Conservation (phyloP, 495 filamentous ascomycete species). For the Hypoxylon lienhwacheense region DNA sequence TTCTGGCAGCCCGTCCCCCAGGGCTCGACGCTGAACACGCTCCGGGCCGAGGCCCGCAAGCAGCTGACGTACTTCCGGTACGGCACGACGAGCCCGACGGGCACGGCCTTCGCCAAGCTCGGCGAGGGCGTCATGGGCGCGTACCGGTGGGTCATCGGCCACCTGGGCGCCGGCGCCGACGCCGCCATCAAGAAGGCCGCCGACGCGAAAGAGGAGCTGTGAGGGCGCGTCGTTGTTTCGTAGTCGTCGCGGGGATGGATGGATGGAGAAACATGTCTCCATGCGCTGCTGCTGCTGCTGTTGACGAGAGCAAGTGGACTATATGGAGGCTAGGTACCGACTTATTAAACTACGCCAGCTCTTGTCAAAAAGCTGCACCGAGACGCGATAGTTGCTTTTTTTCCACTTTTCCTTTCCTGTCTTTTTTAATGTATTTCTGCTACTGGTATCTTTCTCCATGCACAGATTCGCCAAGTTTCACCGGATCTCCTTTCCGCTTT, state of each 20-base stretch:
- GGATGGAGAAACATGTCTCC: not conserved
- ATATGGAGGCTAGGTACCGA: too few relatives aligned
- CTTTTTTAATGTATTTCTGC: not conserved
- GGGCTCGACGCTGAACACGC: constrained; percentile 61
- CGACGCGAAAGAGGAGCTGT: constrained; percentile 45
- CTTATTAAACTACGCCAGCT: too few relatives aligned
- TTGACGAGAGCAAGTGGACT: too few relatives aligned
- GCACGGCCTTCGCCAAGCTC: constrained; percentile 66
- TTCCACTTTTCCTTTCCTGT: not conserved
- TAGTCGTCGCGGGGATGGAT: too few relatives aligned
- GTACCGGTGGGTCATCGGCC: constrained; percentile 60
- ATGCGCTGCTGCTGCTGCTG: too few relatives aligned
- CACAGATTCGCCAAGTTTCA: too few relatives aligned
- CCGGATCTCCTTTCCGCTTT: too few relatives aligned
- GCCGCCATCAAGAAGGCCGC: constrained; percentile 61
- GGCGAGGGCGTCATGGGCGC: constrained; percentile 52
- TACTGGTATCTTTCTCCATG: not conserved
- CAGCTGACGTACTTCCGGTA: constrained; percentile 77
- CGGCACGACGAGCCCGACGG: constrained; percentile 66
- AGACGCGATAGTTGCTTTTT: not conserved
- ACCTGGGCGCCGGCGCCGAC: constrained; percentile 63
- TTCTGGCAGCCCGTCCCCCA: constrained; percentile 50
- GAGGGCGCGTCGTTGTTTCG: not conserved
- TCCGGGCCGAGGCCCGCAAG: constrained; percentile 68
- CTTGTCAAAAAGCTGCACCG: too few relatives aligned